Evolutionary conservation across 441 rosid genomes (phyloP).

Genomic region (Gossypium schwendimanii): DNA sequence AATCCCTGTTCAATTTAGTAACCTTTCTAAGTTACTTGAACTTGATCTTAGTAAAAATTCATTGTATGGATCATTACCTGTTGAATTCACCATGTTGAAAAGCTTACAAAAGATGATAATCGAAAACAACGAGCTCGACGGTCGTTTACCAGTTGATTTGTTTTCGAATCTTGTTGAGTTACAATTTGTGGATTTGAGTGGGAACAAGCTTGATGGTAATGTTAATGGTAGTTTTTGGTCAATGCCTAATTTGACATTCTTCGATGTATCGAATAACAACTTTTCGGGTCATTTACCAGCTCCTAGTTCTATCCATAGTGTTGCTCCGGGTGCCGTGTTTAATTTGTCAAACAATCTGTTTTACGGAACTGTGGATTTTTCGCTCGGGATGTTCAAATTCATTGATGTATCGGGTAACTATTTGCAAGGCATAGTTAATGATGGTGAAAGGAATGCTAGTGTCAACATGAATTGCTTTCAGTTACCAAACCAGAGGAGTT

Average conservation of each 20-base stretch:
- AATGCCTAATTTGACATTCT: constrained; percentile 30
- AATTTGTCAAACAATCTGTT: constrained; percentile 54
- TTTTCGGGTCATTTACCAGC: constrained; percentile 36
- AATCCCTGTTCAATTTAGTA: constrained; percentile 40
- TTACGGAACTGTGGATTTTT: constrained; percentile 37
- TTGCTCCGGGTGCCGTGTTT: constrained; percentile 24
- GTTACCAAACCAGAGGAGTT: constrained; percentile 30
- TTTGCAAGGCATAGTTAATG: constrained; percentile 41
- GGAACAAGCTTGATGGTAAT: constrained; percentile 40
- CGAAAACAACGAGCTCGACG: constrained; percentile 33
- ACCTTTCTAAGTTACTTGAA: constrained; percentile 30
- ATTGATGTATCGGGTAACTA: constrained; percentile 54
- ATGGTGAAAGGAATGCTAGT: constrained; percentile 23
- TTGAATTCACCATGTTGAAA: constrained; percentile 32
- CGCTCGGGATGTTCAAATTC: constrained; percentile 26
- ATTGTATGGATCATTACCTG: constrained; percentile 39
- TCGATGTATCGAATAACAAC: constrained; percentile 50
- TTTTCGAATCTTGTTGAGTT: constrained; percentile 42
- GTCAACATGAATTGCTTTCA: constrained; percentile 48
- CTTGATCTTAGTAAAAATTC: constrained; percentile 56
- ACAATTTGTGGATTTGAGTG: constrained; percentile 43
- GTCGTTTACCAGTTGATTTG: constrained; percentile 40
- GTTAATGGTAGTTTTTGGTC: constrained; percentile 37
- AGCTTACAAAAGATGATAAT: constrained; percentile 31
- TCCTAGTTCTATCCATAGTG: constrained; percentile 14